Percentiles rank a stretch among this genome's conserved stretches.
These are phyloP conservation scores for Clonostachys solani DNA, from an alignment of 2,329 filamentous ascomycete species.

Conservation along the genomic window DNA sequence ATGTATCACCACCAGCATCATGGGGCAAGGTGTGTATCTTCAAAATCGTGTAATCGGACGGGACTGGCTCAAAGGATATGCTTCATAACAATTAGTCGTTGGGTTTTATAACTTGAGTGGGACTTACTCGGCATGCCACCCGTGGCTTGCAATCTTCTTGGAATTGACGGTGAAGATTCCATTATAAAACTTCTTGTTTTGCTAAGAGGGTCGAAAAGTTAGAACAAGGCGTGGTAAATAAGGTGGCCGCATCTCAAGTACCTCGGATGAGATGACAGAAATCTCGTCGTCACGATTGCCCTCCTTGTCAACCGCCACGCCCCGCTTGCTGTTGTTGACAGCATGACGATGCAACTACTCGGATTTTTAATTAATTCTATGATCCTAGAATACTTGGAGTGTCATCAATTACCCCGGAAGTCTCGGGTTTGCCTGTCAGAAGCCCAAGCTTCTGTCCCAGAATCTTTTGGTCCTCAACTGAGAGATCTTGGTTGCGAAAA, in stretches of 20 bases:
- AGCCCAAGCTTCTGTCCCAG: conserved; percentile 55
- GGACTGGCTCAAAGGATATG: conserved; percentile 54
- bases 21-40: conserved; percentile 46
- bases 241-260: no score
- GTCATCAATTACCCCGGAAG: no score
- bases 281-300: no score
- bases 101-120: no score
- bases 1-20: conserved; percentile 50
- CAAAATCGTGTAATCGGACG: conserved; percentile 53
- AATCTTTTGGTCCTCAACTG: conserved; percentile 55
- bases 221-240: no score
- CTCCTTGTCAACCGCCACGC: no score
- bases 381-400: no score
- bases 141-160: conserved; percentile 17
- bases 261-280: no score
- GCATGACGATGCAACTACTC: no score
- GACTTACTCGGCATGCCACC: conserved; percentile 36
- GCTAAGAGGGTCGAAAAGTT: conserved; percentile 53
- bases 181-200: conserved; percentile 45
- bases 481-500: conserved; percentile 55
- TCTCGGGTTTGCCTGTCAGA: conserved; percentile 52
- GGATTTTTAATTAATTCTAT: no score
- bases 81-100: no score
- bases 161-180: conserved; percentile 53
- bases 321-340: no score